Base-by-base conservation (phyloP, 2,329 filamentous ascomycete genomes). In the Trichoderma hamatum region DNA sequence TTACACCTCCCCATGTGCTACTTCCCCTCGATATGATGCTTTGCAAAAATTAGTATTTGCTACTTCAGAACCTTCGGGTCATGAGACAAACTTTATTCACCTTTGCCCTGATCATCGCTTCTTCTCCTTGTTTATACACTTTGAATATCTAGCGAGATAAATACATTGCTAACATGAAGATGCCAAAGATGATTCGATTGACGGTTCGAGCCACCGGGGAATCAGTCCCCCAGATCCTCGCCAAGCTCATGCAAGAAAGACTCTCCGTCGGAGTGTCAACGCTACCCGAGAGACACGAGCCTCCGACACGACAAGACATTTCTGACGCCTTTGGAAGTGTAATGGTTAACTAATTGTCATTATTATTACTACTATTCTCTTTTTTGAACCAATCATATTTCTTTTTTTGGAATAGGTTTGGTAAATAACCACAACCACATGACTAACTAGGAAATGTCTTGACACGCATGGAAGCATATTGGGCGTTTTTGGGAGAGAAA, bases 171-270 rank as follows among this genome's bases (percentile, higher is more conserved):
- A 55, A 70, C 51, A 30, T n/a, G 28, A 32, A 39, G 28, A 51
- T 52, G 16, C 24, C 11, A 28, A 30, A 97, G 96, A 97, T 97
- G 93, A 92, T 96, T 75, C 94, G 96, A 65, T 85, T 98, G 70
- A 99, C 96, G 0, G 91, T 99, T 74, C 88, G 96, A 71, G 96
- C 95, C 6, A 99, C 96, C 1, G 95, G 98, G 76, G 96, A 98
- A 76, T 88, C 85, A 36, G 93, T 99, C 0, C 94, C 96, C 9
- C 86, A 88, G 1, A 85, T 95, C 24, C 79, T 99, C 68, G 83
- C 96, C 75, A 94, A 93, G 79, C 82, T 92, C 69, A 97, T 99
- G 93, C 92, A 96, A 77, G 92, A 95, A 72, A 88, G 91, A 71
- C 84, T 98, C 59, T 85, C 90, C 9, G 77, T 80, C 9, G 89